These are phyloP conservation scores for Hymenoscyphus fraxineus DNA, from an alignment of 2,329 filamentous ascomycete species.

Conservation along the genomic window DNA sequence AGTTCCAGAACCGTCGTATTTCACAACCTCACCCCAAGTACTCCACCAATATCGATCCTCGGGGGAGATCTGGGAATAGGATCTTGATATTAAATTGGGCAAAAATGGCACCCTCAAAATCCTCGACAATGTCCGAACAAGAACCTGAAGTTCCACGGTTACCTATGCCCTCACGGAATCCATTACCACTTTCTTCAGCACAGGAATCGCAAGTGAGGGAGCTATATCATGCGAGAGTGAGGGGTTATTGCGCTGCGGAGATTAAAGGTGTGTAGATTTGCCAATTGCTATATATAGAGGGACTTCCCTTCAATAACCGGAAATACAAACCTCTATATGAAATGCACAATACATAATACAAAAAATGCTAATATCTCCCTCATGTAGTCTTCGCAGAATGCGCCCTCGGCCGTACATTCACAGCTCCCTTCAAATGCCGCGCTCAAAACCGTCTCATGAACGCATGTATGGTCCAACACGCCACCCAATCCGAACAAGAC, in stretches of 20 bases:
- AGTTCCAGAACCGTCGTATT: slow-evolving; percentile 6
- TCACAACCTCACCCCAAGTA: neutral
- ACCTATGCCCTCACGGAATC: slow-evolving; percentile 62
- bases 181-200: slow-evolving; percentile 74
- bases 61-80: neutral
- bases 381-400: slow-evolving; percentile 81
- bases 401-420: slow-evolving; percentile 80
- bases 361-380: neutral
- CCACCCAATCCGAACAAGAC: slow-evolving; percentile 81
- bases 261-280: slow-evolving; percentile 60
- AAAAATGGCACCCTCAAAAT: slow-evolving; percentile 30
- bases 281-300: neutral
- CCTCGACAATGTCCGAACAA: slow-evolving; percentile 9
- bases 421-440: slow-evolving; percentile 82
- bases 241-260: slow-evolving; percentile 69
- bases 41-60: neutral
- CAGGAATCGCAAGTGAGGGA: slow-evolving; percentile 81
- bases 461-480: slow-evolving; percentile 82
- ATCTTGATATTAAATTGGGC: slow-evolving; percentile 12
- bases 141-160: slow-evolving; percentile 31
- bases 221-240: slow-evolving; percentile 75
- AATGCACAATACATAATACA: neutral
- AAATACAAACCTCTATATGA: neutral
- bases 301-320: neutral
- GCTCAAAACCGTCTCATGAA: slow-evolving; percentile 83